Evolutionary conservation across 1,284 basidiomycete genomes (phyloP), one percentile per base, ranked within the genome.

Genomic region (Trametes sp.): DNA sequence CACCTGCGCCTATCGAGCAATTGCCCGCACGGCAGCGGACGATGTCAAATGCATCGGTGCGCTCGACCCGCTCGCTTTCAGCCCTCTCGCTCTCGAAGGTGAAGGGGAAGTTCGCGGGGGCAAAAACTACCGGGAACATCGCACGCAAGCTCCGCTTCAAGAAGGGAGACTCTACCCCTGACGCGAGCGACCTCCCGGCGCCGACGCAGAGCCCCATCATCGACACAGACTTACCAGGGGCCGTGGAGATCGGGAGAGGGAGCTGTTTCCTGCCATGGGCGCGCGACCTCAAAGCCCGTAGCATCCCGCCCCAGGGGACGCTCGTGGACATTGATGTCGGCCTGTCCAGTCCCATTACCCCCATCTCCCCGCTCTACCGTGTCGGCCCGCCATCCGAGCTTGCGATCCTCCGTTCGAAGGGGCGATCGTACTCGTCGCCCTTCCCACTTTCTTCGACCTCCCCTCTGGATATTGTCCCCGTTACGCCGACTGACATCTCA

Each of bases 391-490:
- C 67, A 14, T 66, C 61, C 41, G 73, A 74, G 2, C 66, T 62
- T 7, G 44, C 67, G 29, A 59, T 64, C 13, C 48, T 83, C 36
- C 85, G 80, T 65, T 73, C 75, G 54, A 88, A 87, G 70, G 79
- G 77, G n/a, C 83, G 88, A 29, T 88, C 88, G 16, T 81, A 86
- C 64, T 89, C 89, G 4, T 84, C 82, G 21, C 88, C 89, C 0
- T 77, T 84, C 54, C 87, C 89, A 2, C 72, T 83, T 5, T 78
- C 65, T 0, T 85, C 84, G 4, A 78, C 66, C 1, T 81, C 53
- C 70, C 64, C 70, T 2, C 72, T 89, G 59, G 88, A 90, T 62
- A 78, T 84, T 56, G 77, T 88, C 23, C 83, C 86, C 9, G 69
- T 77, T 24, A 74, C 78, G 24, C 74, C 78, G 11, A 74, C 80